These are phyloP conservation scores for Vaccinium darrowii DNA, from an alignment of 148 eudicot species.

Conservation along the genomic window DNA sequence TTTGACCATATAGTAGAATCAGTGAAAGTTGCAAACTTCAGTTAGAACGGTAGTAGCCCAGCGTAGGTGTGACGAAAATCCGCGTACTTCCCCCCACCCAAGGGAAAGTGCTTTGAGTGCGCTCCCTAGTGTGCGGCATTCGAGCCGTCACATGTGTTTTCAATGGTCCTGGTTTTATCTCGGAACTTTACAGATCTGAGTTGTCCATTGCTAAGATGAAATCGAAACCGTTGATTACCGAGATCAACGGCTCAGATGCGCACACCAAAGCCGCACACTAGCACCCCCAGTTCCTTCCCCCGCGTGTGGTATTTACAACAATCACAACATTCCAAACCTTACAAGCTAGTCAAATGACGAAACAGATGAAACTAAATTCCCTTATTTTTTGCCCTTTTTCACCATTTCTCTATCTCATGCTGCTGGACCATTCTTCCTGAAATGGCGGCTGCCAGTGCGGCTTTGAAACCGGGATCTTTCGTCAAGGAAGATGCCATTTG, in stretches of 20 bases:
- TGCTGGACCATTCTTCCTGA: constrained; percentile 38
- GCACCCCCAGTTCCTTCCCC: no score
- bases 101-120: no score
- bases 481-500: constrained; percentile 84
- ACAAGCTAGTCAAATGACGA: background rate
- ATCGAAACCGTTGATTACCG: no score
- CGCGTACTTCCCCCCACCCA: background rate
- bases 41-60: background rate
- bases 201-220: no score
- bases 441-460: constrained; percentile 71
- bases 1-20: background rate
- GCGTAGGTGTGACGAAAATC: background rate
- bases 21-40: background rate
- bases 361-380: background rate
- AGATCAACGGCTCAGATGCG: no score
- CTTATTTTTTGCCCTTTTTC: background rate
- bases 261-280: background rate
- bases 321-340: background rate
- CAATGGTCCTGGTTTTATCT: no score
- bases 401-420: constrained; percentile 13
- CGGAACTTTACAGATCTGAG: no score
- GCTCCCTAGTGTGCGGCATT: no score
- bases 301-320: background rate
- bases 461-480: constrained; percentile 63
- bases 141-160: no score